Percentiles rank a stretch among this genome's conserved stretches.
Conservation (phyloP, 768 basidiomycete species). For the Suillus tomentosus region DNA sequence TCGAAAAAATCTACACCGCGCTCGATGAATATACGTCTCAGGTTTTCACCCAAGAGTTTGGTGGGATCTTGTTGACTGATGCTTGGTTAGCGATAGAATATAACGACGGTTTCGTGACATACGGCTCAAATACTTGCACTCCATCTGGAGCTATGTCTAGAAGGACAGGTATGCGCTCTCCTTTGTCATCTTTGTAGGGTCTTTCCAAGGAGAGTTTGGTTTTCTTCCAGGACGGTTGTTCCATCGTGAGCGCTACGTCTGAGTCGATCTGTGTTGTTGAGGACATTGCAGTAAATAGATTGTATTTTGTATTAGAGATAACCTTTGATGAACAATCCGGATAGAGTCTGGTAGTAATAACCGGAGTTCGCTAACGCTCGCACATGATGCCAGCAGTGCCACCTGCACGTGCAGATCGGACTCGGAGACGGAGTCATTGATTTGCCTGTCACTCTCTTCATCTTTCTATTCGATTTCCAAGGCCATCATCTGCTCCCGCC, state of each 20-base stretch:
- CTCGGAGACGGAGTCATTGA: constrained; percentile 18
- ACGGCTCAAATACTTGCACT: constrained; percentile 73
- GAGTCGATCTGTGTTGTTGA: background rate
- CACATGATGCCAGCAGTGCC: constrained; percentile 6
- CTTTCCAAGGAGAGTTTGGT: constrained; percentile 72
- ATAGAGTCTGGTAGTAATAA: background rate
- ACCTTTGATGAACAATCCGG: background rate
- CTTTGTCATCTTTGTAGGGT: constrained; percentile 80
- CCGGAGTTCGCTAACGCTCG: background rate
- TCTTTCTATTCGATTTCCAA: constrained; percentile 36
- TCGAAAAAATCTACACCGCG: constrained; percentile 80
- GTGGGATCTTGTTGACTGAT: constrained; percentile 57
- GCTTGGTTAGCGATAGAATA: constrained; percentile 20
- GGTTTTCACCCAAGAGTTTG: constrained; percentile 60
- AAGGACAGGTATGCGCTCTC: constrained; percentile 59
- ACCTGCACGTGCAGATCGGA: constrained; percentile 29
- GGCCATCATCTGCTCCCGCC: constrained; percentile 11
- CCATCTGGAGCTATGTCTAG: constrained; percentile 73
- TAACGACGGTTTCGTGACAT: constrained; percentile 29
- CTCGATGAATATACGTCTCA: constrained; percentile 71
- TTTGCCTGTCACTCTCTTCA: constrained; percentile 13
- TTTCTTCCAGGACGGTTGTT: constrained; percentile 53
- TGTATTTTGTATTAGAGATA: constrained; percentile 3
- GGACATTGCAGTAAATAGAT: background rate
- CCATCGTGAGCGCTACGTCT: constrained; percentile 18